Evolutionary conservation across 208 protist genomes (phyloP), one percentile per base, ranked within the genome.

Genomic region (Naegleria gruberi): DNA sequence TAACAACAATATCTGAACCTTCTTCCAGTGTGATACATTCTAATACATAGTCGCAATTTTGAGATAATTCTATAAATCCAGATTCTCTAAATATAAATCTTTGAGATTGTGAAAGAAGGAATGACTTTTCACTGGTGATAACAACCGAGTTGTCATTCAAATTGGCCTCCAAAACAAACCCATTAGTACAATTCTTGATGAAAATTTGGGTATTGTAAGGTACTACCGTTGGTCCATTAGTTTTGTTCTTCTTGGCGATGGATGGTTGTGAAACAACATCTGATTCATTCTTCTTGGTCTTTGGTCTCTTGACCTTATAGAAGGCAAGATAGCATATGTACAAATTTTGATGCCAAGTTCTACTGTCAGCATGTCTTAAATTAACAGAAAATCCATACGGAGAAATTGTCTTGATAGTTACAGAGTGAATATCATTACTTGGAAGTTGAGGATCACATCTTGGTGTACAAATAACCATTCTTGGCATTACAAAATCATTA

Each of bases 41-140:
- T 26, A 84, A 84, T 4, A 84, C 81, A 84, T 46, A 84, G n/a
- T 41, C 40, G 44, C 37, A 45, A 84, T 84, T 45, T 4, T n/a
- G 12, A 4, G 81, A 7, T 17, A 42, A 44, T 30, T 84, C 81
- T 17, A 84, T 41, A 45, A 84, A 84, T 46, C 81, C 81, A 44
- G 34, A 42, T 15, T 84, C 81, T 84, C 41, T 84, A 43, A 84
- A 45, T n/a, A 84, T 84, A 45, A 84, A 84, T 45, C 81, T 84
- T 45, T 84, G 81, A 45, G 42, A 10, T n/a, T 84, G 81, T 40
- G 81, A 84, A 40, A 45, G 15, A 17, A 84, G n/a, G 10, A 84
- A 84, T 19, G 42, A 17, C 40, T 84, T 84, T 84, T 84, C 41
- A 45, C 41, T 46, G 12, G 12, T 41, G 23, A 84, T 34, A 17